Base-by-base conservation (phyloP, 257 asterid species). In the Voacanga thouarsii region DNA sequence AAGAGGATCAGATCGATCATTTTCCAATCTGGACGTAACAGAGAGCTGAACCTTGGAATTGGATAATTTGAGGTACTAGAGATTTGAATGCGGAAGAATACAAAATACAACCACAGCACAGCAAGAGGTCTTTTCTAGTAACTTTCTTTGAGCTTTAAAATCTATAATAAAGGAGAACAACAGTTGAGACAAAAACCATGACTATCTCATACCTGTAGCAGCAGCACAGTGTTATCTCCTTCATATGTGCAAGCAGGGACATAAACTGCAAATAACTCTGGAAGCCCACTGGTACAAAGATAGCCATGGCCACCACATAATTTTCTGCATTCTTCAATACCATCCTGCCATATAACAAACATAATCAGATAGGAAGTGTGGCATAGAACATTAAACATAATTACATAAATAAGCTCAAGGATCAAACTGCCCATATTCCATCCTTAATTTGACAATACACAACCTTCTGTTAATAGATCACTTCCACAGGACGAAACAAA, bases 231-330 rank as follows among this genome's bases (percentile, higher is more conserved):
- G 84, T 96, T 96, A 84, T 93, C 99, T 77, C 98, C 99, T 90
- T 96, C 99, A 80, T 96, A 96, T 2, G 99, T 96, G 89, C 99
- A 96, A 74, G 97, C 94, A 80, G 99, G 99, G 77, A 96, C 97
- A 87, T 96, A 96, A 81, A 92, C 98, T 43, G 99, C 98, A 87
- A 93, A 93, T 83, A 93, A 83, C 81, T 96, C 99, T 50, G 99
- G 99, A 83, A 93, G 99, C 80, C 99, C 99, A 84, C 99, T 96
- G 84, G 88, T 89, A 86, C 96, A 91, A 64, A 96, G 95, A 84
- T 93, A 96, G 72, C 99, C 99, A 83, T 96, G 99, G 72, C 99
- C 98, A 75, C 99, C 99, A 86, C 99, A 96, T 82, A 96, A 77
- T 82, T 96, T 96, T 47, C 97, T 91, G 80, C 99, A 90, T 88